Percentiles rank a stretch among this genome's conserved stretches.
phyloP scores from a whole-genome alignment of 1,139 yeast species.

The Taphrina deformans region DNA sequence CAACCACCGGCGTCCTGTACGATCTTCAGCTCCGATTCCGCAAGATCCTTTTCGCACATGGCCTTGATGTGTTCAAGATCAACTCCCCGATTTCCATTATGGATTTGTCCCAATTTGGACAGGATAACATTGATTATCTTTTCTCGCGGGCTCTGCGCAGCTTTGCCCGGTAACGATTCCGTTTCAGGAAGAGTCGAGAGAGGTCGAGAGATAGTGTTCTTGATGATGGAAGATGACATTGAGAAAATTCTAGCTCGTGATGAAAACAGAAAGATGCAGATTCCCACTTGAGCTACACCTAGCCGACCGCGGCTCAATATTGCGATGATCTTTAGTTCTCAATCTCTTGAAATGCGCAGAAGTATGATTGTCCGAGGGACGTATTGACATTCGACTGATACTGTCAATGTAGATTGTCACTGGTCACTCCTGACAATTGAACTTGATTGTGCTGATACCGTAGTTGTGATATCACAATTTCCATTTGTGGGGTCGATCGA shows the following conservation, averaged over 20 bases:
- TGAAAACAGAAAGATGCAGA: no score
- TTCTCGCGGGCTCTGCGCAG: not conserved
- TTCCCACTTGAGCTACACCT: no score
- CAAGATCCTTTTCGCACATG: not conserved
- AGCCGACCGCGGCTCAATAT: no score
- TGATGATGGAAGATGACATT: not conserved
- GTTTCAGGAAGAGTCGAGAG: not conserved
- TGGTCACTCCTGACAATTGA: no score
- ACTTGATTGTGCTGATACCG: no score
- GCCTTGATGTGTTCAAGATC: slow-evolving; percentile 1
- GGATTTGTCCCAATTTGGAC: not conserved
- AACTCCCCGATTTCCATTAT: not conserved
- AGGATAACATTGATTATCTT: not conserved
- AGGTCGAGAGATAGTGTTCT: not conserved
- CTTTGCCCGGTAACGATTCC: not conserved
- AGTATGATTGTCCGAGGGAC: no score
- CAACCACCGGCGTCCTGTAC: not conserved
- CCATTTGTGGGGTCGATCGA: not conserved
- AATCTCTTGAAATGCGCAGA: no score
- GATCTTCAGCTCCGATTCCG: not conserved
- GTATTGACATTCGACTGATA: no score
- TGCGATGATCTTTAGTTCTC: no score
- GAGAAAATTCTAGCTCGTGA: not conserved
- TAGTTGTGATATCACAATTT: not conserved
- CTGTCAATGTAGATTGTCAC: no score